Conservation (phyloP, 164 flowering plant genomes). For the Berberis vulgaris region DNA sequence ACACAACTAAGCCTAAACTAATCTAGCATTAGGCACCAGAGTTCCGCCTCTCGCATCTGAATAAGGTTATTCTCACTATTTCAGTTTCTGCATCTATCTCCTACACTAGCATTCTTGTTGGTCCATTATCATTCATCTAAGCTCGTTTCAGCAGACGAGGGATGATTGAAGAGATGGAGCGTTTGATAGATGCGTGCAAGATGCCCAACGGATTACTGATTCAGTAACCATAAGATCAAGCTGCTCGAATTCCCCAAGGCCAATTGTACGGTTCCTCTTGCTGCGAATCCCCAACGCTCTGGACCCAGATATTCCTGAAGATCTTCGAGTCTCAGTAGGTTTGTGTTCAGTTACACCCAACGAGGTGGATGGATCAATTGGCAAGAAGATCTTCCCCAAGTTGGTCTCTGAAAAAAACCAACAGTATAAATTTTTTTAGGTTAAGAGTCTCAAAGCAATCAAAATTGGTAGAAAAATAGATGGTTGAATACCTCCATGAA, state of each 20-base stretch:
- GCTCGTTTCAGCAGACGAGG: conserved; percentile 50
- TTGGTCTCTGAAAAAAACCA: conserved; percentile 26
- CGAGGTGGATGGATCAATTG: conserved; percentile 16
- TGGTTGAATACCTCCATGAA: conserved; percentile 36
- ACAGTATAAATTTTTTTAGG: neutral
- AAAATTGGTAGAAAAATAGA: neutral
- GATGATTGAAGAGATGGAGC: conserved; percentile 67
- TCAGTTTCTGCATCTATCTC: conserved; percentile 1
- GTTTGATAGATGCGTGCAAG: conserved; percentile 67
- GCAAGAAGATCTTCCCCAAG: conserved; percentile 25
- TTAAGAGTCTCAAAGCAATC: neutral
- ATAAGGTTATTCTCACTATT: neutral
- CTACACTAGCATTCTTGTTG: neutral
- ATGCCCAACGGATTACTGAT: conserved; percentile 87
- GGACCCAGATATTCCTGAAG: conserved; percentile 23
- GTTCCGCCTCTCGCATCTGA: conserved; percentile 7
- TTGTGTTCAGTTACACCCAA: neutral
- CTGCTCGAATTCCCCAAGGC: conserved; percentile 71
- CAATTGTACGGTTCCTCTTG: conserved; percentile 74
- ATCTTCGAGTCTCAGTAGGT: conserved; percentile 25
- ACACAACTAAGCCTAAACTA: conserved; percentile 2
- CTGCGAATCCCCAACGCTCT: conserved; percentile 41
- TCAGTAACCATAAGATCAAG: conserved; percentile 64
- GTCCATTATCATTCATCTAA: neutral
- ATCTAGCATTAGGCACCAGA: conserved; percentile 6